Evolutionary conservation across 1,139 yeast genomes (phyloP).

Genomic region (Saccharomyces hybrid): DNA sequence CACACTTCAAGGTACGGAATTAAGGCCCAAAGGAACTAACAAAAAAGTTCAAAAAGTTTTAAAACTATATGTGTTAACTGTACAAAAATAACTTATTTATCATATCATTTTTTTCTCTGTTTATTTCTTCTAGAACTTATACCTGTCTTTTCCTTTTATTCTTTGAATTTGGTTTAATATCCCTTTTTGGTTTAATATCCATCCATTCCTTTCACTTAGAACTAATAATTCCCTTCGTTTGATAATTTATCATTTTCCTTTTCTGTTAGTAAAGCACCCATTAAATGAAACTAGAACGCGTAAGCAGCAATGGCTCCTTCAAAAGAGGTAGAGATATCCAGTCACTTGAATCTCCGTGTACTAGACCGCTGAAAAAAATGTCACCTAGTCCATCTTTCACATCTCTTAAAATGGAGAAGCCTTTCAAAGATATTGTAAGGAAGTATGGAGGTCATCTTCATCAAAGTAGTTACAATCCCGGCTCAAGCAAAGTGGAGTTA

Average conservation of each 20-base stretch:
- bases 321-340: constrained; percentile 25
- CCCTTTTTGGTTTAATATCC: neutral
- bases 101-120: neutral
- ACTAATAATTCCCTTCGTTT: neutral
- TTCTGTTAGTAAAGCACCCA: neutral
- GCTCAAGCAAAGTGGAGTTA: neutral
- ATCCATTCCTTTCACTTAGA: neutral
- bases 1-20: neutral
- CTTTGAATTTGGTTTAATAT: neutral
- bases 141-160: neutral
- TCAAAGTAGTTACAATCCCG: neutral
- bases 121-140: neutral
- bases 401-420: neutral
- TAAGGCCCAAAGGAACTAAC: neutral
- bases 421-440: constrained; percentile 3
- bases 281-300: neutral
- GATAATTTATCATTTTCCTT: neutral
- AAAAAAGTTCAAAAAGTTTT: neutral
- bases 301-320: constrained; percentile 10
- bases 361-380: constrained; percentile 8
- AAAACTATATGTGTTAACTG: neutral
- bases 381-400: constrained; percentile 7
- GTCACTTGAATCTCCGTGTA: constrained; percentile 5
- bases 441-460: neutral
- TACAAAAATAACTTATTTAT: neutral